Conservation (phyloP, 1,284 basidiomycete genomes). For the Papiliotrema fonsecae region DNA sequence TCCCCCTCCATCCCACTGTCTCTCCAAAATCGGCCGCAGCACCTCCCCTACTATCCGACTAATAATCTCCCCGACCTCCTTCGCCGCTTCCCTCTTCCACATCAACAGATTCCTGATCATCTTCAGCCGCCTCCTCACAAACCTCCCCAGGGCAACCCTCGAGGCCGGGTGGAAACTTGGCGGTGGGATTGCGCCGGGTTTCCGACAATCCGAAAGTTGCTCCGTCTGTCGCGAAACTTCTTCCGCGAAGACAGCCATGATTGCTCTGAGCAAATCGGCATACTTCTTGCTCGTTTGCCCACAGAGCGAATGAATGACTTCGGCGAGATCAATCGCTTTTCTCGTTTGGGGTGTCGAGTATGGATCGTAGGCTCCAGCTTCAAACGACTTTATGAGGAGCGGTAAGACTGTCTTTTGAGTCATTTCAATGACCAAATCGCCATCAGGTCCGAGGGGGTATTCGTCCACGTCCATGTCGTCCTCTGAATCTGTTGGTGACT, state of each 20-base stretch:
- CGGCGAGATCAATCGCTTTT: slow-evolving; percentile 65
- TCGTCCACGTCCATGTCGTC: slow-evolving; percentile 50
- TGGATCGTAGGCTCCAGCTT: slow-evolving; percentile 71
- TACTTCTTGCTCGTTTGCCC: slow-evolving; percentile 59
- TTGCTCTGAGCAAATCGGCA: slow-evolving; percentile 68
- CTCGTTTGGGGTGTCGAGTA: slow-evolving; percentile 67
- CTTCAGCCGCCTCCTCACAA: slow-evolving; percentile 65
- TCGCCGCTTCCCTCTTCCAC: slow-evolving; percentile 70
- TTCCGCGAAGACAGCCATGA: slow-evolving; percentile 57
- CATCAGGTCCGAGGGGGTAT: slow-evolving; percentile 67
- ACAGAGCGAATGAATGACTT: slow-evolving; percentile 75
- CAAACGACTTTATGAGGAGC: slow-evolving; percentile 63
- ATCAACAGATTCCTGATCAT: slow-evolving; percentile 65
- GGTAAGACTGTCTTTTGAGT: slow-evolving; percentile 78
- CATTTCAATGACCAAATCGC: slow-evolving; percentile 83
- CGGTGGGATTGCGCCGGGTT: slow-evolving; percentile 42
- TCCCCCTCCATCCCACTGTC: slow-evolving; percentile 84
- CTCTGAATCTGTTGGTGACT: slow-evolving; percentile 21
- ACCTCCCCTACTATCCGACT: slow-evolving; percentile 58
- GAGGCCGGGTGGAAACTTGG: slow-evolving; percentile 70
- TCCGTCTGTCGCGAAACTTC: slow-evolving; percentile 54
- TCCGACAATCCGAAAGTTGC: slow-evolving; percentile 42
- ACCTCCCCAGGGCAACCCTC: slow-evolving; percentile 65
- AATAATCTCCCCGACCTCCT: slow-evolving; percentile 58
- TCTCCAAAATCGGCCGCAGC: slow-evolving; percentile 64